A percentile compares a stretch with the other conserved stretches of the same genome.
These are phyloP conservation scores for Vaccinium vitisidaea DNA, from an alignment of 148 eudicot genomes.

Conservation along the genomic window DNA sequence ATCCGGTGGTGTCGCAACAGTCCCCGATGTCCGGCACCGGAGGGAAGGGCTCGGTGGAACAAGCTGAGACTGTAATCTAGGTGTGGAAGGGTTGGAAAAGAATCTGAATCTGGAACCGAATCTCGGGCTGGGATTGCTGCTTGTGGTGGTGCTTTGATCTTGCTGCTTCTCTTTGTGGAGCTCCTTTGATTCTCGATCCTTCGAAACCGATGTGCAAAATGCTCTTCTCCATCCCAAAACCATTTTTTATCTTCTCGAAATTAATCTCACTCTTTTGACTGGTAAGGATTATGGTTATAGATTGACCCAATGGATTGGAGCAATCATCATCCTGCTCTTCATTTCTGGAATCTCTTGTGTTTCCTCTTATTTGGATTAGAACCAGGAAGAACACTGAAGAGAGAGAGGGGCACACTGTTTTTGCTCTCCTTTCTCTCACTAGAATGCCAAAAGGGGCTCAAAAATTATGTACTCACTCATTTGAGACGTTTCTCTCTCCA, in stretches of 20 bases:
- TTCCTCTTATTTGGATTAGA: neutral
- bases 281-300: too few species aligned
- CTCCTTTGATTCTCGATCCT: slow-evolving; percentile 35
- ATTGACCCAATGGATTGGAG: neutral
- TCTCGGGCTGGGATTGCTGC: slow-evolving; percentile 30
- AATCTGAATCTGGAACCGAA: slow-evolving; percentile 44
- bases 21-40: slow-evolving; percentile 32
- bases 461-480: neutral
- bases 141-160: neutral
- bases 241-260: slow-evolving; percentile 30
- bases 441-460: neutral
- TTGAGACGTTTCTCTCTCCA: neutral
- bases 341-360: neutral
- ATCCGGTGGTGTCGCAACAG: slow-evolving; percentile 16
- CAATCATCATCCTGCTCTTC: neutral
- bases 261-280: neutral
- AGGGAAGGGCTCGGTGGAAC: slow-evolving; percentile 27
- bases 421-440: neutral
- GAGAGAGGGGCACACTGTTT: neutral
- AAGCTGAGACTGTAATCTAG: slow-evolving; percentile 33
- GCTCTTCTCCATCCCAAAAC: slow-evolving; percentile 77
- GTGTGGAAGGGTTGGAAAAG: slow-evolving; percentile 57
- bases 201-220: slow-evolving; percentile 62
- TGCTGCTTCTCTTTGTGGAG: neutral
- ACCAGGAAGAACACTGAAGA: slow-evolving; percentile 12